A percentile compares a stretch with the other conserved stretches of the same genome.
Evolutionary conservation across 306 rosid genomes (phyloP).

Genomic region (Dryas alaskensis): DNA sequence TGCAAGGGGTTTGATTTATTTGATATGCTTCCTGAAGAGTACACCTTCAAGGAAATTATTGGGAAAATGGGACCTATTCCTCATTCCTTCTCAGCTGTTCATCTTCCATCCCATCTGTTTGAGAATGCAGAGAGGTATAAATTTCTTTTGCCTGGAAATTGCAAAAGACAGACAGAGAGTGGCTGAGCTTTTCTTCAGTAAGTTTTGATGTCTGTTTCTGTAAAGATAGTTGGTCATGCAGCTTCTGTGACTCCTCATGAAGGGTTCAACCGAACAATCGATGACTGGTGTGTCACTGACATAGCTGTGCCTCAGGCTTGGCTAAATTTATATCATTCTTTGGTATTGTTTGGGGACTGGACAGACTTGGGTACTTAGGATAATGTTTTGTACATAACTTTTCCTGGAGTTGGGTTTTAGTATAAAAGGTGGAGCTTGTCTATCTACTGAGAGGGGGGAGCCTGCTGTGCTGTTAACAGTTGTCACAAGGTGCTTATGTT

Average conservation of each 20-base stretch:
- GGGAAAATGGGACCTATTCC: constrained; percentile 99
- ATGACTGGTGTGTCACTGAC: constrained; percentile 44
- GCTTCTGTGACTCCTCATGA: constrained; percentile 50
- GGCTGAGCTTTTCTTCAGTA: constrained; percentile 33
- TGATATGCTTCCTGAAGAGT: constrained; percentile 98
- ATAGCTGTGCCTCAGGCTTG: constrained; percentile 39
- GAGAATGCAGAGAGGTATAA: constrained; percentile 77
- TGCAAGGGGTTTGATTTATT: constrained; percentile 82
- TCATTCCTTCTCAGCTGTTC: constrained; percentile 92
- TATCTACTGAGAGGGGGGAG: constrained; percentile 26
- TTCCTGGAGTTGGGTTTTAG: constrained; percentile 43
- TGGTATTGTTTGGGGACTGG: constrained; percentile 48
- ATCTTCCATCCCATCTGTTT: constrained; percentile 84
- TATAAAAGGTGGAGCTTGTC: constrained; percentile 33
- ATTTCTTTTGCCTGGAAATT: constrained; percentile 90
- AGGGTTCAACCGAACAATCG: constrained; percentile 37
- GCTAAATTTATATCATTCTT: constrained; percentile 52
- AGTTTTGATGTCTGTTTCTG: constrained; percentile 28
- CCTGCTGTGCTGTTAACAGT: constrained; percentile 30
- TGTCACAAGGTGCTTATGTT: constrained; percentile 32
- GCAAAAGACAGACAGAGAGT: constrained; percentile 51
- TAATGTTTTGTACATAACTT: constrained; percentile 63
- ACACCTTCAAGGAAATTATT: constrained; percentile 89
- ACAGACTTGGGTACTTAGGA: constrained; percentile 49
- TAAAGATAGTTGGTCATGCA: constrained; percentile 44